Evolutionary conservation across 1,284 basidiomycete species (phyloP), one percentile per base, ranked within the genome.

Genomic region (Xerocomus amazonicus): DNA sequence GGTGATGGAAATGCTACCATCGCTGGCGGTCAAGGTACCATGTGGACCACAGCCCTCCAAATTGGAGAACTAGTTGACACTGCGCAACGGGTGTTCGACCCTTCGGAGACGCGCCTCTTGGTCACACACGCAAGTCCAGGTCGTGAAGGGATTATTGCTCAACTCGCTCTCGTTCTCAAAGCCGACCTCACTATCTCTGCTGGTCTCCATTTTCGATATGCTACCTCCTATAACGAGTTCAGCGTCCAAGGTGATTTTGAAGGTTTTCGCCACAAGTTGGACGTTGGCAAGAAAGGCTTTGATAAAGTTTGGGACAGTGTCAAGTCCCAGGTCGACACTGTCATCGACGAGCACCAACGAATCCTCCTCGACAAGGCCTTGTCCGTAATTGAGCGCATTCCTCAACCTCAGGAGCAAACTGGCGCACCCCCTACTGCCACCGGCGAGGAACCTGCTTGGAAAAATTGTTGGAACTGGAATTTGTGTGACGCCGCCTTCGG

Each of bases 381-480:
- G 32, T 82, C 82, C 10, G 92, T 97, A 29, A 78, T 92, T 43
- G 90, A 92, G 60, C 80, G 89, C 38, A 73, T 95, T 13, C 91
- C 92, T 6, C 74, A 84, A 4, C 67, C 80, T 1, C 79, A 83
- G 36, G 76, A 79, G 4, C 74, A 78, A 45, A 73, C 76, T 13
- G 81, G 80, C 36, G 75, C 77, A 5, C 78, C 76, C 3, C 76
- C 77, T 17, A 69, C 76, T 4, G 74, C 77, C 23, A 72, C 75
- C 8, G 74, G 77, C 8, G 92, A 94, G 64, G 92, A 94, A 58
- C 83, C 87, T 4, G 83, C 90, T 1, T 97, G 94, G 96, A 98
- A 93, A 72, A 98, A 94, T 68, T 93, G 90, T 62, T 99, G 96
- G 96, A 94, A 98, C 70, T 98, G 94, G 94, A 94, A 96, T 62